Evolutionary conservation across 1,284 basidiomycete species (phyloP), one percentile per base, ranked within the genome.

Genomic region (Cryptococcus jaspeensis): DNA sequence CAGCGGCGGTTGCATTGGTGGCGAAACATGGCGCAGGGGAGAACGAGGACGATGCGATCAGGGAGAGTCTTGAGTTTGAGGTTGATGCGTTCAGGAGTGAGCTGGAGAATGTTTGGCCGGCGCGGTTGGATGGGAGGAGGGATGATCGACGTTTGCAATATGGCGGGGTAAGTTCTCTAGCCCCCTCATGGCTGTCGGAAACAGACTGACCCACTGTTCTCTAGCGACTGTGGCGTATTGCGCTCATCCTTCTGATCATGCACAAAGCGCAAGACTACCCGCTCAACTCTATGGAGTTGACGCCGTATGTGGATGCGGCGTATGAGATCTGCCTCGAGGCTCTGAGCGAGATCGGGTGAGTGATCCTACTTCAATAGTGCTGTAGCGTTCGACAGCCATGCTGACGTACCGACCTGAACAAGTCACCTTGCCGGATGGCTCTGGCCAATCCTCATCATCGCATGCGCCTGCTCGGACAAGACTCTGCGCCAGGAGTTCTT

Each of bases 141-240:
- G 36, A 39, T 47, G 44, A 47, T 2, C 37, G 52, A 20, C 47
- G 52, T 25, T 36, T 48, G 23, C 28, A 38, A 18, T 54, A 47
- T 46, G 52, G 52, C 9, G 52, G 52, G 6, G 52, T 54, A 28
- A 54, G 45, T 54, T 22, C n/a, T n/a, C n/a, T n/a, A n/a, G n/a
- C n/a, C n/a, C n/a, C n/a, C 37, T 43, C 2, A 50, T 40, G 11
- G 20, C 12, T 15, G 12, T 39, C 18, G 8, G 18, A 22, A 13
- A 41, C 39, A 41, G 7, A n/a, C n/a, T n/a, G n/a, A n/a, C 22
- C n/a, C 4, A 32, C 47, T 22, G 15, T n/a, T 25, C 5, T 23
- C 22, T 20, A 54, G 52, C 52, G 52, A n/a, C 20, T 54, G 18
- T 54, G 52, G 52, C 52, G 52, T 7, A 25, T 54, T 13, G 45